Evolutionary conservation across 1,284 basidiomycete genomes (phyloP).

Genomic region (Pseudozyma tsukubaensis): DNA sequence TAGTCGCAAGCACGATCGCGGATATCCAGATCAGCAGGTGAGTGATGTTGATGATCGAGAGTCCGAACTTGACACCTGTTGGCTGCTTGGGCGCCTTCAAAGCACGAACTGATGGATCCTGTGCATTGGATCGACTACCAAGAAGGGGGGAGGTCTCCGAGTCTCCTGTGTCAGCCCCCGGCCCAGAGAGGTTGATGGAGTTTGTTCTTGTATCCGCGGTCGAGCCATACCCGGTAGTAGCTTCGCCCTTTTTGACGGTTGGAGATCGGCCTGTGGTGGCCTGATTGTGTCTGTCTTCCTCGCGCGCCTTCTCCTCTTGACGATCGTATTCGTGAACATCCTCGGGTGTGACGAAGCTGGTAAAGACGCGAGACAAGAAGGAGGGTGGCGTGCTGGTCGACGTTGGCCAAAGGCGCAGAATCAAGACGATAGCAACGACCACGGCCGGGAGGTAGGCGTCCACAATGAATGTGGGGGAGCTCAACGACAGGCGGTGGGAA

Average conservation of each 20-base stretch:
- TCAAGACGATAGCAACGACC: slow-evolving; percentile 10
- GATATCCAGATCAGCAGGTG: slow-evolving; percentile 24
- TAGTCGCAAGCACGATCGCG: slow-evolving; percentile 5
- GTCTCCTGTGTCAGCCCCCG: neutral
- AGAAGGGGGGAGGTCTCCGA: slow-evolving; percentile 31
- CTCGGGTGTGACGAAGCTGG: slow-evolving; percentile 22
- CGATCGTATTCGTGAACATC: slow-evolving; percentile 36
- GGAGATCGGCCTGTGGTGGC: neutral
- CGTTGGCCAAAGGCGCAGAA: slow-evolving; percentile 12
- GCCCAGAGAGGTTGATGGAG: neutral
- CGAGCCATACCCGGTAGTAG: slow-evolving; percentile 12
- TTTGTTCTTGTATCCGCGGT: neutral
- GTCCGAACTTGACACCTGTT: slow-evolving; percentile 8
- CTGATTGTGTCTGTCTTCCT: slow-evolving; percentile 7
- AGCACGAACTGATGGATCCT: neutral
- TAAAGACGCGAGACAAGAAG: slow-evolving; percentile 14
- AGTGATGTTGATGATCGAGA: slow-evolving; percentile 16
- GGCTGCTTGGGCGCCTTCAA: slow-evolving; percentile 11
- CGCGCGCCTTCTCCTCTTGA: slow-evolving; percentile 8
- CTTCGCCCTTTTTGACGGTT: neutral
- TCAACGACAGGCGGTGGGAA: slow-evolving; percentile 4
- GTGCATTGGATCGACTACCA: neutral
- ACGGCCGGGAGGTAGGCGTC: slow-evolving; percentile 26
- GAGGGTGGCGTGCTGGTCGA: slow-evolving; percentile 2
- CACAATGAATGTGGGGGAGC: slow-evolving; percentile 15